Base-by-base conservation (phyloP, 2,329 filamentous ascomycete species). In the Cytospora mali region DNA sequence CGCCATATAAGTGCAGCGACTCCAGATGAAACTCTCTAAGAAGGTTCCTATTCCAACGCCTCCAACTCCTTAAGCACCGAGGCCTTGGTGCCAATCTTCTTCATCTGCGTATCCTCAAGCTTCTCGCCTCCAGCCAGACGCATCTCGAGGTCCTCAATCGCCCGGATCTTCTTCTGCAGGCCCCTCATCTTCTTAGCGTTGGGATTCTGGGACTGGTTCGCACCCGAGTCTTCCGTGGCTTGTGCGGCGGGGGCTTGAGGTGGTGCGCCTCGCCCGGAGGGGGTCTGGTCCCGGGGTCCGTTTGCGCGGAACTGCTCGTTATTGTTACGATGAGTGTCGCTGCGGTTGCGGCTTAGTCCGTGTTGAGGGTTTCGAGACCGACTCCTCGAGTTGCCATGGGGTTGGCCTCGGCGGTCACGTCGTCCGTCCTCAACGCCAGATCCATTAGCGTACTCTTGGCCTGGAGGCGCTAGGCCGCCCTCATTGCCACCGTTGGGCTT, bases 141-240 rank as follows among this genome's bases (percentile, higher is more conserved):
- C 93, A 98, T 97, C 82, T 98, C 97, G 66, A 99, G 80, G 75
- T 99, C 95, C 74, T 99, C 95, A 73, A 99, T 99, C 13, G 95
- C 95, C 23, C 95, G 88, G 66, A 99, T 90, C 84, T 99, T 99
- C 86, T 99, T 99, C 75, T 97, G 84, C 66, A 99, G 83, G 64
- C 92, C 92, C 61, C 95, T 85, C 66, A 97, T 86, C 82, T 98
- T 99, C 87, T 98, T 99, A 51, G 96, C 93, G 66, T 90, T 87
- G n/a, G 91, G 88, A 68, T 76, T 88, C 81, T 79, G 63, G 35
- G 63, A 55, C 48, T 52, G 85, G 50, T 65, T 71, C 73, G 69
- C 79, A 74, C 68, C 76, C 18, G 80, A 77, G 28, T 57, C 60
- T 28, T 35, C 48, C 23, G 60, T 49, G 25, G 21, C 52, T 60